Conservation (phyloP, 306 rosid species). For the Comarum palustre region DNA sequence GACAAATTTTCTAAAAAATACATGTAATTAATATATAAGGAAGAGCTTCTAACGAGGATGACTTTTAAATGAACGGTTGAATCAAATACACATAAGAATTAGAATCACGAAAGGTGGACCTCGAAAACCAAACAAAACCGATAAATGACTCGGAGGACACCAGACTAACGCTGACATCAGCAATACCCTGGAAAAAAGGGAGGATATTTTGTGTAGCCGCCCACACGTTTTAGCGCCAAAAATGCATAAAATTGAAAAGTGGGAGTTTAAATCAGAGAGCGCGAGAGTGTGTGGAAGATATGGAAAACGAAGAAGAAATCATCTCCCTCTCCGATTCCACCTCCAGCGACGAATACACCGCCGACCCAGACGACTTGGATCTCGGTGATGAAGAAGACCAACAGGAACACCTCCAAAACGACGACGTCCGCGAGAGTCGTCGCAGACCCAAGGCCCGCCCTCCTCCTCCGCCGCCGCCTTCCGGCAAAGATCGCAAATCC, state of each 20-base stretch:
- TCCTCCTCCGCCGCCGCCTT: conserved; percentile 17
- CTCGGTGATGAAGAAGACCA: not conserved
- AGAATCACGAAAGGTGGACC: conserved; percentile 11
- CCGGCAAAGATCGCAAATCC: conserved; percentile 53
- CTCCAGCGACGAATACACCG: conserved; percentile 44
- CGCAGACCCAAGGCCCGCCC: not conserved
- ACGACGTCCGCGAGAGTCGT: not conserved
- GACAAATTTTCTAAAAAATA: no score
- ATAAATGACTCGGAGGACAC: no score
- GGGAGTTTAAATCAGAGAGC: not conserved
- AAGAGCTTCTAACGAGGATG: no score
- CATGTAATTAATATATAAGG: no score
- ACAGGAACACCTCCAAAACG: conserved; percentile 11
- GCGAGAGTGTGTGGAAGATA: not conserved
- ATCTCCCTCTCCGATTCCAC: conserved; percentile 41
- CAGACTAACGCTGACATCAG: no score
- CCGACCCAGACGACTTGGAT: conserved; percentile 24
- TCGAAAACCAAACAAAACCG: not conserved
- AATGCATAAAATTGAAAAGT: not conserved
- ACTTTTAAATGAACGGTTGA: no score
- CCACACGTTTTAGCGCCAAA: conserved; percentile 10
- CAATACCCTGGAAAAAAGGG: no score
- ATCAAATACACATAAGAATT: no score
- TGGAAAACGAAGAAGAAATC: conserved; percentile 52
- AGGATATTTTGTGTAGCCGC: not conserved